Evolutionary conservation across 257 asterid species (phyloP).

Genomic region (Solanum clarkiae): DNA sequence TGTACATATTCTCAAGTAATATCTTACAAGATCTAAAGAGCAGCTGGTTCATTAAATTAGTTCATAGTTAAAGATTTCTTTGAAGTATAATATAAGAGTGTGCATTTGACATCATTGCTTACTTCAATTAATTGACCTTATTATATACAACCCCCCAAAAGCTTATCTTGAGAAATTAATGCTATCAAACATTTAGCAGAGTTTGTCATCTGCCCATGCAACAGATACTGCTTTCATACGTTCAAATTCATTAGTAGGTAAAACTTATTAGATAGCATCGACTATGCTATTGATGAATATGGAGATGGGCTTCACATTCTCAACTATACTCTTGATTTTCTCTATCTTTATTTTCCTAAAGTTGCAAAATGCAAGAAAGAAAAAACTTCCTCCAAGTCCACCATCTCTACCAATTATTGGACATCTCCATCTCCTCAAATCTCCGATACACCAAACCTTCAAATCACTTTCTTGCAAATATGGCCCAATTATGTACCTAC

Average conservation of each 20-base stretch:
- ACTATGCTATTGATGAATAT: background rate
- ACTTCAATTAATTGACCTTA: background rate
- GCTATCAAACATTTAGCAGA: background rate
- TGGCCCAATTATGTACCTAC: conserved; percentile 33
- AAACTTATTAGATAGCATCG: no score
- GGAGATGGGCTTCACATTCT: conserved; percentile 1
- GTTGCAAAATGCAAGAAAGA: background rate
- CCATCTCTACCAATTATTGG: conserved; percentile 33
- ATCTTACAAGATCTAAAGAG: background rate
- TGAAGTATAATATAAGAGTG: background rate
- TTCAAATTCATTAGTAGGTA: background rate
- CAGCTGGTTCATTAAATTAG: background rate
- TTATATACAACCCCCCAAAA: background rate
- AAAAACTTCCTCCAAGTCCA: conserved; percentile 39
- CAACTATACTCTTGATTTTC: background rate
- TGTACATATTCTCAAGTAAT: background rate
- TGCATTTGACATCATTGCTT: background rate
- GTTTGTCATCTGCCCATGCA: background rate
- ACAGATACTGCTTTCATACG: background rate
- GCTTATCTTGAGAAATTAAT: background rate
- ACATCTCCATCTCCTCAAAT: conserved; percentile 47
- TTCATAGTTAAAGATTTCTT: background rate
- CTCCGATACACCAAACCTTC: conserved; percentile 20
- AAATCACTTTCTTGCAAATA: conserved; percentile 24
- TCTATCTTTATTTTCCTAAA: conserved; percentile 5